phyloP scores from a whole-genome alignment of 176 grass and related monocot genomes.

The Melocanna baccifera region DNA sequence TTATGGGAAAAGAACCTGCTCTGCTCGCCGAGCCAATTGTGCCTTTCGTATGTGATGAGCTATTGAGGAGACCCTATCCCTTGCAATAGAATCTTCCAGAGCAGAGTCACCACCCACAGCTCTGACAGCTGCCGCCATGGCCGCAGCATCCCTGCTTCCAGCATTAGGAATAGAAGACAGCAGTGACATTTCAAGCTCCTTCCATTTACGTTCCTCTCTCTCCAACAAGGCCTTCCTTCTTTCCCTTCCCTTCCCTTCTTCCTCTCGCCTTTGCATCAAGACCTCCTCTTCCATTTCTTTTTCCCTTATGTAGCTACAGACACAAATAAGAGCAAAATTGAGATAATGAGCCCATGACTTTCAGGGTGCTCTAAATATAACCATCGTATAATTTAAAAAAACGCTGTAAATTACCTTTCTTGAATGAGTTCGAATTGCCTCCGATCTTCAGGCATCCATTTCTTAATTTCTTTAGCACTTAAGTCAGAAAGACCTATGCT shows the following conservation, averaged over 20 bases:
- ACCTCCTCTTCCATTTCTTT: constrained; percentile 99
- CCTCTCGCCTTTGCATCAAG: constrained; percentile 95
- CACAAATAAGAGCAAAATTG: constrained; percentile 27
- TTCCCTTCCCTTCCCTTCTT: constrained; percentile 98
- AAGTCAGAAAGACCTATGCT: constrained; percentile 97
- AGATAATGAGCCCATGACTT: not conserved
- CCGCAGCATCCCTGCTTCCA: constrained; percentile 95
- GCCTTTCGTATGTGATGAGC: constrained; percentile 79
- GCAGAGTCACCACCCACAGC: constrained; percentile 94
- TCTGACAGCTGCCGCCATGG: constrained; percentile 96
- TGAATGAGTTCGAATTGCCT: constrained; percentile 96
- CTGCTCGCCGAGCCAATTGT: constrained; percentile 81
- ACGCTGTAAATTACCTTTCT: constrained; percentile 66
- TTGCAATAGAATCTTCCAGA: constrained; percentile 93
- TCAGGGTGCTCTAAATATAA: not conserved
- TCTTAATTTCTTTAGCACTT: constrained; percentile 99
- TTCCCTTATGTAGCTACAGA: constrained; percentile 90
- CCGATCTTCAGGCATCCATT: constrained; percentile 98
- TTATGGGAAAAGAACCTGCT: constrained; percentile 57
- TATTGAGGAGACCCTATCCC: constrained; percentile 80
- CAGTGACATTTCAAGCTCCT: constrained; percentile 93
- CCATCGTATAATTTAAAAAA: constrained; percentile 6
- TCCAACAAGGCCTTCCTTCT: constrained; percentile 90
- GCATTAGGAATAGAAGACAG: constrained; percentile 91
- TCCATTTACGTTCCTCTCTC: constrained; percentile 98